Evolutionary conservation across 768 basidiomycete genomes (phyloP).

Genomic region (Crepidotus variabilis): DNA sequence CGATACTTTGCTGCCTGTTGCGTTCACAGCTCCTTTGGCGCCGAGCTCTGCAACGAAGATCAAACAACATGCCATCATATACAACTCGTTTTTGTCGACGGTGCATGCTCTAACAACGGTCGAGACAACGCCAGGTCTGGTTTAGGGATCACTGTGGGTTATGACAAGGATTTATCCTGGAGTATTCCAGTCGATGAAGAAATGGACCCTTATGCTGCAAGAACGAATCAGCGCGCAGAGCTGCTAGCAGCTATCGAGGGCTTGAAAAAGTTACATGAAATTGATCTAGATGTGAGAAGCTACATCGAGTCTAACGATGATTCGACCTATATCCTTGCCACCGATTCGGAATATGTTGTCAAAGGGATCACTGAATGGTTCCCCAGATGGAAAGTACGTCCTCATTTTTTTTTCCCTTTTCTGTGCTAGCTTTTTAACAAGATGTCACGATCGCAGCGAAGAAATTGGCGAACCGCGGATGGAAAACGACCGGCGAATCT

Average conservation of each 20-base stretch:
- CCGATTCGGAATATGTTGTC: constrained; percentile 33
- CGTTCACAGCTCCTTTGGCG: neutral
- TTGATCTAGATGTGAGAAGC: neutral
- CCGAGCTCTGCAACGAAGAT: neutral
- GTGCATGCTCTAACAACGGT: constrained; percentile 29
- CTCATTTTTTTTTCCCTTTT: neutral
- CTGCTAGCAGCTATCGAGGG: constrained; percentile 26
- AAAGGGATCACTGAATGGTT: constrained; percentile 32
- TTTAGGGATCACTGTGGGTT: constrained; percentile 27
- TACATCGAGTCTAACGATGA: no score
- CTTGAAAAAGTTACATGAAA: constrained; percentile 5
- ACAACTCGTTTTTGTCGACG: constrained; percentile 29
- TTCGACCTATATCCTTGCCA: constrained; percentile 18
- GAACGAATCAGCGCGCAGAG: constrained; percentile 31
- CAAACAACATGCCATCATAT: constrained; percentile 19
- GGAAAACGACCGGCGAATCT: constrained; percentile 18
- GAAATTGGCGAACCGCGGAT: constrained; percentile 14
- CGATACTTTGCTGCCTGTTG: neutral
- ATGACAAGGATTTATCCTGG: constrained; percentile 15
- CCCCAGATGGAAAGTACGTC: constrained; percentile 26
- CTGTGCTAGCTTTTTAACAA: neutral
- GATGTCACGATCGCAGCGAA: constrained; percentile 7
- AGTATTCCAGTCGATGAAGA: constrained; percentile 21
- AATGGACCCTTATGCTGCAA: constrained; percentile 14
- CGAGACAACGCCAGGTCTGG: constrained; percentile 20